phyloP scores from a whole-genome alignment of 257 asterid genomes.

The Petunia secreta region DNA sequence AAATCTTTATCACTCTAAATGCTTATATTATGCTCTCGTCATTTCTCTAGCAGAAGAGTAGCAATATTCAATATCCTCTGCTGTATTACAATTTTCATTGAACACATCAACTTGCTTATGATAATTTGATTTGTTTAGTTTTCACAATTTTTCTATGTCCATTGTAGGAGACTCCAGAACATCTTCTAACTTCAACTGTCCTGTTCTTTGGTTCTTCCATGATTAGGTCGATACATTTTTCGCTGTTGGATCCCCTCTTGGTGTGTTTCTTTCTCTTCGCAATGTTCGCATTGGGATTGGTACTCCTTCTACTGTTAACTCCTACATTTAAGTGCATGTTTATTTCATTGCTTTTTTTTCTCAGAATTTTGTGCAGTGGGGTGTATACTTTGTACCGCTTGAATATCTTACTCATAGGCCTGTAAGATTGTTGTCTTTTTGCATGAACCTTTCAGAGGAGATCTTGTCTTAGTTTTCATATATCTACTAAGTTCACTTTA shows the following conservation, averaged over 20 bases:
- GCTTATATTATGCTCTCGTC: conserved; percentile 12
- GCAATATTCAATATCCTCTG: background rate
- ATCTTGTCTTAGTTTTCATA: background rate
- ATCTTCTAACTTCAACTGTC: background rate
- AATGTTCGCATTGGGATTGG: conserved; percentile 93
- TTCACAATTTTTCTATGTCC: background rate
- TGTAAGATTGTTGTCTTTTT: background rate
- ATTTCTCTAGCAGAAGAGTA: background rate
- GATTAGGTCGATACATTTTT: conserved; percentile 94
- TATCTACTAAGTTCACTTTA: background rate
- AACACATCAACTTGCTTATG: background rate
- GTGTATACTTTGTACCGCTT: background rate
- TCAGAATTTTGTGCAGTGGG: background rate
- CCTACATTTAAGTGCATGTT: conserved; percentile 20
- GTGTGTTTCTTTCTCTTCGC: conserved; percentile 95
- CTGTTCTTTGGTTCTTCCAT: conserved; percentile 27
- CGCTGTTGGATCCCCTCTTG: conserved; percentile 98
- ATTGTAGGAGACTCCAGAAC: background rate
- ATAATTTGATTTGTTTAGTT: conserved; percentile 11
- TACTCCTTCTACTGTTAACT: conserved; percentile 37
- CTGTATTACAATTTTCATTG: conserved; percentile 5
- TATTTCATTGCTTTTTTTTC: conserved; percentile 11
- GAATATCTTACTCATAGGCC: background rate
- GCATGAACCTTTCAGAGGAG: background rate
- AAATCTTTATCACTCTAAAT: conserved; percentile 6